Base-by-base conservation (phyloP, 257 asterid species). In the Ehretia macrophylla region DNA sequence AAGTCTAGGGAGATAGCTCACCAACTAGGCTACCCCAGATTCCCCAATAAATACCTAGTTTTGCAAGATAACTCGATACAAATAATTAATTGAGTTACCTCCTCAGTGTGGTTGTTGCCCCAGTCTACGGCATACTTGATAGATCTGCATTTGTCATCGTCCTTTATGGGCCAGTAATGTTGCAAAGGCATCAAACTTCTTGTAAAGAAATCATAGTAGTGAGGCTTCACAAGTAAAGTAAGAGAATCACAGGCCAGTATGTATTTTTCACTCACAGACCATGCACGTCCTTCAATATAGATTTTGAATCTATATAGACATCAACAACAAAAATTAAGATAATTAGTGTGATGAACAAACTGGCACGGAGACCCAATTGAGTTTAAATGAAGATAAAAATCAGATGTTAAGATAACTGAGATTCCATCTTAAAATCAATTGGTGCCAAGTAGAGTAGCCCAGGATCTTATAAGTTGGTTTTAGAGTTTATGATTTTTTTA, bases 261-360 rank as follows among this genome's bases (percentile, higher is more conserved):
- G 81, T 92, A 92, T 39, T 92, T 92, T 70, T 92, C 97, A 56
- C 99, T 92, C 67, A 92, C 97, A 0, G 99, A 92, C 99, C 99
- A 92, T 0, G 91, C 94, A 1, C 81, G 68, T 65, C 99, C 99
- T 75, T 92, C 99, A 0, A 92, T 77, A 68, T 92, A 92, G 61
- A 92, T 82, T 66, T 92, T 92, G 70, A 77, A 92, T 59, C 98
- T 91, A 80, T 37, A 17, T 17, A 20, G 13, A n/a, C 3, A 27
- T 11, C 20, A 44, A 14, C 12, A 17, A 21, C n/a, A n/a, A 17
- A 40, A 52, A 52, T 52, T 13, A 52, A 3, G 5, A n/a, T n/a
- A n/a, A n/a, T 14, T 1, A 42, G 5, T 27, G 4, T 27, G 4
- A 27, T 6, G 35, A 27, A 27, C 35, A 1, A 27, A 1, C 35